Evolutionary conservation across 768 basidiomycete species (phyloP).

Genomic region (Tulasnella sp.): DNA sequence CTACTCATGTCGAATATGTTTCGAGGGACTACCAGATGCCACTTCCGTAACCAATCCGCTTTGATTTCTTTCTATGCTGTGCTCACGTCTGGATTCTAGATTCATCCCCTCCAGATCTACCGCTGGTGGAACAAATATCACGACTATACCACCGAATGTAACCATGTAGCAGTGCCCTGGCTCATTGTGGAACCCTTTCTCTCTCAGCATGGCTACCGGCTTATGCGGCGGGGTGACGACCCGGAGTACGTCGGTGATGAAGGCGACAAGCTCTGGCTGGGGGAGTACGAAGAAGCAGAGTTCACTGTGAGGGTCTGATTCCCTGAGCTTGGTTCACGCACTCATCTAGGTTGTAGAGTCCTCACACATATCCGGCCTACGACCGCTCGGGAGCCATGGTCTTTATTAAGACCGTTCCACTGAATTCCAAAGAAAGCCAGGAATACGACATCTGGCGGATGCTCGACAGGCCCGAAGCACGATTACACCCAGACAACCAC

Average conservation of each 20-base stretch:
- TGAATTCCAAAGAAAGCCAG: no score
- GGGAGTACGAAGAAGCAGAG: background rate
- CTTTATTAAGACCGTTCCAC: no score
- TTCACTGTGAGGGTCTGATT: background rate
- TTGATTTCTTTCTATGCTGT: background rate
- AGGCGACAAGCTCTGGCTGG: background rate
- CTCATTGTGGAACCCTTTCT: background rate
- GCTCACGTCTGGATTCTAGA: background rate
- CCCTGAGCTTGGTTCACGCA: no score
- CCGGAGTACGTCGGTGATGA: background rate
- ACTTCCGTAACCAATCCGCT: background rate
- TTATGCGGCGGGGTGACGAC: background rate
- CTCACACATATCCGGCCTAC: no score
- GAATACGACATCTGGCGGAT: no score
- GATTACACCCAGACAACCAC: background rate
- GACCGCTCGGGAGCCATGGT: no score
- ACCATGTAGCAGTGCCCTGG: background rate
- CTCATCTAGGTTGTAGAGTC: no score
- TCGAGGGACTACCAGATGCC: background rate
- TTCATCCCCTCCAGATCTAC: background rate
- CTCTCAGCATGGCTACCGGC: background rate
- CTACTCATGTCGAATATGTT: background rate
- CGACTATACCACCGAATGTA: background rate
- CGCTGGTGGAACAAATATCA: background rate
- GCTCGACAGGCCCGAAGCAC: no score